Conservation (phyloP, 352 stramenopile genomes). For the Phytophthora constricta region DNA sequence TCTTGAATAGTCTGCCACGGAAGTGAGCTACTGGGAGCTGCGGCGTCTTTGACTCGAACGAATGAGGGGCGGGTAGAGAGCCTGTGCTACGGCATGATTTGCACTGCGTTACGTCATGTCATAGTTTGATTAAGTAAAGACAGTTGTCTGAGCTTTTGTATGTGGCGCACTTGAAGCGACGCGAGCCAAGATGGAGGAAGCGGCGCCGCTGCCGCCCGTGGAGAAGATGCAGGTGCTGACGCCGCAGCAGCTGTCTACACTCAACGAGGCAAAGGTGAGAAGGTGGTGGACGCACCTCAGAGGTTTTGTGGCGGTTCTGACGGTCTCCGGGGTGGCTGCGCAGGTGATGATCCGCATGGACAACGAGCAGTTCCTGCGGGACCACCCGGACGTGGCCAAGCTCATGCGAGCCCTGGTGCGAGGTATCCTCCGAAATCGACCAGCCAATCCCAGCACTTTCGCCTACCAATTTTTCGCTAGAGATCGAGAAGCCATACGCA, state of each 20-base stretch:
- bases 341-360: conserved; percentile 83
- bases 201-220: conserved; percentile 10
- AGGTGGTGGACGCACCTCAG: background rate
- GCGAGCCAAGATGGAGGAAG: conserved; percentile 19
- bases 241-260: conserved; percentile 58
- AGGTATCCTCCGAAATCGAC: conserved; percentile 62
- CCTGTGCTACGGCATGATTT: background rate
- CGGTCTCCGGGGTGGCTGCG: no score
- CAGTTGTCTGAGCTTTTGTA: background rate
- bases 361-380: conserved; percentile 78
- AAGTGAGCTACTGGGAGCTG: background rate
- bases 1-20: conserved; percentile 12
- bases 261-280: conserved; percentile 73
- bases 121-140: background rate
- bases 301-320: background rate
- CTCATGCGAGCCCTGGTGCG: conserved; percentile 65
- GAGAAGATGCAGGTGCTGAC: conserved; percentile 71
- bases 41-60: background rate
- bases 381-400: conserved; percentile 65
- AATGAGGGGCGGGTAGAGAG: background rate
- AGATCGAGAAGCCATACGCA: conserved; percentile 34
- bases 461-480: conserved; percentile 69
- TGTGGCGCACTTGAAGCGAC: conserved; percentile 26
- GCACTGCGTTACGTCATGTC: background rate
- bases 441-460: conserved; percentile 54